Base-by-base conservation (phyloP, 2,329 filamentous ascomycete species). In the Colletotrichum truncatum region DNA sequence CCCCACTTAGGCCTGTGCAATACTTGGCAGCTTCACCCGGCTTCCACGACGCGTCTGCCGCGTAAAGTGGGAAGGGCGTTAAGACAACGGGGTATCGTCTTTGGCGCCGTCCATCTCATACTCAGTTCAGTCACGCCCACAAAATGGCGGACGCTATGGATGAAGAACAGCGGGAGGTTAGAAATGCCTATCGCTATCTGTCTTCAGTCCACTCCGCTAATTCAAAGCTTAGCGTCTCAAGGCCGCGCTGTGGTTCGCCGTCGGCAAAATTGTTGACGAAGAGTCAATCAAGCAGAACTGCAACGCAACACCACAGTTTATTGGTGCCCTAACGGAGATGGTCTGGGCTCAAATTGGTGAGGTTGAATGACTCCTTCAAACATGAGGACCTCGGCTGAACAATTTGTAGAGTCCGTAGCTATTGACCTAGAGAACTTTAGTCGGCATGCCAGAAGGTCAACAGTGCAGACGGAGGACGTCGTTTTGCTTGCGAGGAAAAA, bases 241-340 rank as follows among this genome's bases (percentile, higher is more conserved):
- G 82, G 89, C 92, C 34, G 91, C 92, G 12, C 87, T 97, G 23
- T 97, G 93, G 93, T 91, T 91, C 73, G 87, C 90, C 23, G 87
- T 97, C 65, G 93, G 93, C 70, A 92, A 93, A 75, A 95, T 97
- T 66, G 92, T 97, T 68, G 95, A 98, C 76, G 90, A 95, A 69
- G 91, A 97, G 75, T 91, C 89, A 16, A 81, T 93, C 28, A 84
- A 86, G 61, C 83, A 90, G 26, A 89, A 92, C 74, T 86, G 93
- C 68, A 98, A 97, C 77, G 93, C 94, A 6, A 97, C 95, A 25
- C 93, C 93, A 2, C 93, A 97, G 73, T 97, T 97, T 77, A 97
- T 97, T 70, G 93, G 91, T 8, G 91, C 91, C 0, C 77, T 97
- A 73, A 96, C 93, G 1, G 94, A 97, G 77, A 87, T 97, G 77